A percentile compares a stretch with the other conserved stretches of the same genome.
These are phyloP conservation scores for Colletotrichum noveboracense DNA, from an alignment of 2,329 filamentous ascomycete genomes.

Conservation along the genomic window DNA sequence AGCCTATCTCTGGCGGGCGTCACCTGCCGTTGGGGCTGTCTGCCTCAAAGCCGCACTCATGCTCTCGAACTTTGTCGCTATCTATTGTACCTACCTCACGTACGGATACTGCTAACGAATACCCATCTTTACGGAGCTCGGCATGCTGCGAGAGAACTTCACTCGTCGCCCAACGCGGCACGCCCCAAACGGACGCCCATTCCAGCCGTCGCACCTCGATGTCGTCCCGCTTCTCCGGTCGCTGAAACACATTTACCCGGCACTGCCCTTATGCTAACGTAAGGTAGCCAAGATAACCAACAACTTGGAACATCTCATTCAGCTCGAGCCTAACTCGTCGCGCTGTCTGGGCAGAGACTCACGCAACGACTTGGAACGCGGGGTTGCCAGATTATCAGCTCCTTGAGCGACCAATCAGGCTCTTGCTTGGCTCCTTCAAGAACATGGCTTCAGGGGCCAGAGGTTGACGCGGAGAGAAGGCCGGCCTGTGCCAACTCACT, in stretches of 20 bases:
- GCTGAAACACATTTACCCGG: conserved; percentile 26
- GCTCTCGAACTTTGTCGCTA: no score
- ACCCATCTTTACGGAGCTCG: no score
- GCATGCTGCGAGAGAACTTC: no score
- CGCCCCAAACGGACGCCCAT: background rate
- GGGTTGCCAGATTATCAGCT: background rate
- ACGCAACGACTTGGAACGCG: background rate
- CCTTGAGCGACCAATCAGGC: background rate
- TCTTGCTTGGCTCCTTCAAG: background rate
- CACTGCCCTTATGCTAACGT: background rate
- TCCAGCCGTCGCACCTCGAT: background rate
- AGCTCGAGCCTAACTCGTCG: background rate
- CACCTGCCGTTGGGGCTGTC: background rate
- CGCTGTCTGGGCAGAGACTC: background rate
- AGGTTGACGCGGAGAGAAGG: background rate
- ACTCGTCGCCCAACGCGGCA: no score
- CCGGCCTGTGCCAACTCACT: background rate
- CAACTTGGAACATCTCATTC: background rate
- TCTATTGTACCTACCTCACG: no score
- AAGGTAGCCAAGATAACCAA: background rate
- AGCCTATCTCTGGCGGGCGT: background rate
- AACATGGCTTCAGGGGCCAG: background rate
- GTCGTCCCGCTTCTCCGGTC: conserved; percentile 30
- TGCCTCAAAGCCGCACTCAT: background rate
- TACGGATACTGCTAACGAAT: no score